Evolutionary conservation across 73 alveolate species (phyloP), one percentile per base, ranked within the genome.

Genomic region (Tetrahymena thermophila): DNA sequence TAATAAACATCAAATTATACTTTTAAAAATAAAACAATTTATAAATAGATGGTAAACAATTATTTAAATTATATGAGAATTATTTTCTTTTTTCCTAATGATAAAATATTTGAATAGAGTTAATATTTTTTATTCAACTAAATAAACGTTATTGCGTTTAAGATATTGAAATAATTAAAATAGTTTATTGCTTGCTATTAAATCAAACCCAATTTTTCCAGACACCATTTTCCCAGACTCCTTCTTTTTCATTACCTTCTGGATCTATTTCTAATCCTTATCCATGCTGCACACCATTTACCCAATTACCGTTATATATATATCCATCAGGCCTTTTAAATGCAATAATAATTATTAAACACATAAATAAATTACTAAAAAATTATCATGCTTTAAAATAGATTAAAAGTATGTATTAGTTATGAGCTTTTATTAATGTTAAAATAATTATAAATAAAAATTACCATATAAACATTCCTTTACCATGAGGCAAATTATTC

Each of bases 191-290:
- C 4, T 19, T 3, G 31, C 2, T 71, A 10, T 28, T 19, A 1
- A 71, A 21, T 71, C 93, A 71, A 94, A 94, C 93, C 97, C 97
- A 95, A 25, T 43, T 21, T 43, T 85, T 95, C 83, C 93, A 95
- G 1, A 31, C 23, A 35, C 97, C 97, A 55, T 95, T 85, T 10
- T 89, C 15, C 97, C 97, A 95, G 14, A 95, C 42, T 34, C 97
- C 97, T 56, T 95, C 97, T 95, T 85, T 95, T 31, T 95, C 97
- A n/a, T 95, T 95, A 34, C 97, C 97, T 95, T 95, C 37, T 1
- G 97, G 97, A 89, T 34, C 85, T 19, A 34, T 71, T 37, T 95
- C 43, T 9, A 85, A 40, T 85, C 97, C 97, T n/a, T 95, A 42
- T 35, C 97, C 97, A 89, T 95, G 95, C 34, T 95, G n/a, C 34